Evolutionary conservation across 495 filamentous ascomycete species (phyloP), one percentile per base, ranked within the genome.

Genomic region (Parathielavia hyrcaniae): DNA sequence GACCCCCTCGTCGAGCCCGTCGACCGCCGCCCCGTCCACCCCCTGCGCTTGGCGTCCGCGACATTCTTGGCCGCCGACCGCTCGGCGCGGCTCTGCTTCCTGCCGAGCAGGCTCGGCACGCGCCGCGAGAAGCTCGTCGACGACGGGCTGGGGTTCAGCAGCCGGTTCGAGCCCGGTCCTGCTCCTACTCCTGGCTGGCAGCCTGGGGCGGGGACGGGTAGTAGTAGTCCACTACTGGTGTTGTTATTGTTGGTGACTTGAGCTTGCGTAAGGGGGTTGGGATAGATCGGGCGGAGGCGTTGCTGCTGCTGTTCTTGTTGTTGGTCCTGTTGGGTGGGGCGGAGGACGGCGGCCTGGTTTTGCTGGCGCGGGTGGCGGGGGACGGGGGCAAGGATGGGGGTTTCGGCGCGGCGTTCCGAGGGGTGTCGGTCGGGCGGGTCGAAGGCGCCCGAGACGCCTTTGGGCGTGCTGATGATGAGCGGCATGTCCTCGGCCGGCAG

Each of bases 251-350:
- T 22, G n/a, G 40, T 84, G 63, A 83, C 35, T 11, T 11, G 13
- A 4, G 35, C 9, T 1, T 1, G 35, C 10, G n/a, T n/a, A n/a
- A 14, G 4, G 35, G 35, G 1, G 35, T 2, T 8, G 35, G 35
- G 35, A 38, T 82, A 23, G 26, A 30, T 2, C 6, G 16, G 49
- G 20, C 30, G 2, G 17, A 7, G 20, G 13, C 30, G 23, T 14
- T 57, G 54, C 14, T 50, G 44, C 11, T 48, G 44, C 8, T 55
- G 53, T 11, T 46, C 19, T 19, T 26, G 43, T 6, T 30, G 44
- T 10, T 49, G 72, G 86, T 91, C 51, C 83, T 82, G 26, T 90
- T 74, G 60, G 73, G 67, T 19, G 81, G 26, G 79, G 11, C 77
- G 74, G 19, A 77, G 67, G 50, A 73, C 56, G 35, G 69, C 64